These are phyloP conservation scores for Lippia alba DNA, from an alignment of 305 asterid species.

Conservation along the genomic window DNA sequence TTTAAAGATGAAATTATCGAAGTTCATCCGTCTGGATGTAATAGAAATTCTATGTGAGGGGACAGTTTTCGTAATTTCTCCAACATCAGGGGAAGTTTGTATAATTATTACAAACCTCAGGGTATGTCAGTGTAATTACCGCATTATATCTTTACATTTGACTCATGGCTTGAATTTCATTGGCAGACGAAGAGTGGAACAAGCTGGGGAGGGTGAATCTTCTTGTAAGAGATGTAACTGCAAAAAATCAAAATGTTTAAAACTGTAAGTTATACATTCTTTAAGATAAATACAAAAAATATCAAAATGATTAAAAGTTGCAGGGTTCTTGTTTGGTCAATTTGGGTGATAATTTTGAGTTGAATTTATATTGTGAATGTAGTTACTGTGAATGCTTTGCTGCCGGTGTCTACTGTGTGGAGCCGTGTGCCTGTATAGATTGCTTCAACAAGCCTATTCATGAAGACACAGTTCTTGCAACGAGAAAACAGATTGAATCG, in stretches of 20 bases:
- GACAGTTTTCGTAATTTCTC: no score
- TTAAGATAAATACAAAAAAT: not conserved
- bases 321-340: not conserved
- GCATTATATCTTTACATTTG: not conserved
- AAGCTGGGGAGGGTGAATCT: slow-evolving; percentile 59
- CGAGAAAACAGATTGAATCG: slow-evolving; percentile 92
- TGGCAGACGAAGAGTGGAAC: slow-evolving; percentile 65
- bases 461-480: slow-evolving; percentile 88
- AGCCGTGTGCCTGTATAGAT: slow-evolving; percentile 92
- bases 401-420: slow-evolving; percentile 94
- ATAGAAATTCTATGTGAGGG: no score
- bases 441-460: slow-evolving; percentile 92
- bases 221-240: slow-evolving; percentile 93
- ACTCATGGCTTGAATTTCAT: slow-evolving; percentile 37
- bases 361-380: slow-evolving; percentile 31
- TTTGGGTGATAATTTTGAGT: not conserved
- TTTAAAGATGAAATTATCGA: no score
- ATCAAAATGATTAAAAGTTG: not conserved
- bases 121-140: no score
- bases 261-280: slow-evolving; percentile 67
- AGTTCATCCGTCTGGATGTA: no score
- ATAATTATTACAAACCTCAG: no score
- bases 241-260: slow-evolving; percentile 95
- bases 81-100: no score
- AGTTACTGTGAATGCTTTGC: slow-evolving; percentile 99